A percentile compares a stretch with the other conserved stretches of the same genome.
phyloP scores from a whole-genome alignment of 106 monocot species.

The Platanthera guangdongensis region DNA sequence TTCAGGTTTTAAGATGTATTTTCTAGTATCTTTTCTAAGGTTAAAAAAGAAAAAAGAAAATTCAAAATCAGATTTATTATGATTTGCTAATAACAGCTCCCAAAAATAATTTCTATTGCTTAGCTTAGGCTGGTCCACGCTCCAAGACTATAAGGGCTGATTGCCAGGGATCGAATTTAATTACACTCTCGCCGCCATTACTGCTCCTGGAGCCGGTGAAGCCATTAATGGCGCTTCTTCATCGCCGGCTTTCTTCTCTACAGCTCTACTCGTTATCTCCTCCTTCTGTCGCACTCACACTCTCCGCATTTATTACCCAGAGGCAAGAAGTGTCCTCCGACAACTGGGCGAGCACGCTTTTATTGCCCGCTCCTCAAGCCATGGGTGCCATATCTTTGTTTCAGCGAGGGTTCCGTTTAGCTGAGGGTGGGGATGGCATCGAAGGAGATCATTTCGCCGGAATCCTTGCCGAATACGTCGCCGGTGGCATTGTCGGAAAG shows the following conservation, averaged over 20 bases:
- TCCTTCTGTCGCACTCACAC: background rate
- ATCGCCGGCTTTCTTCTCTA: background rate
- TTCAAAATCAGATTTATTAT: too few species aligned
- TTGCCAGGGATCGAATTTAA: background rate
- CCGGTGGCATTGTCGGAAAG: conserved; percentile 11
- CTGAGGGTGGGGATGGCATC: conserved; percentile 21
- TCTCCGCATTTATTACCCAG: conserved; percentile 1
- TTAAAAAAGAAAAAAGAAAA: too few species aligned
- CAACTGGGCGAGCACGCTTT: conserved; percentile 2
- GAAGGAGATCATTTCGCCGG: conserved; percentile 48
- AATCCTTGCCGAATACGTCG: conserved; percentile 14
- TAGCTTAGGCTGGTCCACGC: background rate
- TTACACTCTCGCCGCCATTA: background rate
- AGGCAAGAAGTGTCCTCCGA: background rate
- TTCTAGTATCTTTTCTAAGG: too few species aligned
- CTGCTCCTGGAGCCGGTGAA: background rate
- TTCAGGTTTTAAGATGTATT: too few species aligned
- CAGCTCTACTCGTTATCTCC: background rate
- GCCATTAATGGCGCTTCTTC: conserved; percentile 1
- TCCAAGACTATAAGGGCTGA: background rate
- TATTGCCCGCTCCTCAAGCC: background rate
- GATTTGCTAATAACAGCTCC: too few species aligned
- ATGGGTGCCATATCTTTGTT: background rate
- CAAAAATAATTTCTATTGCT: too few species aligned
- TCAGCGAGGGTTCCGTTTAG: background rate